Base-by-base conservation (phyloP, 257 asterid species). In the Solanum stenotomum region DNA sequence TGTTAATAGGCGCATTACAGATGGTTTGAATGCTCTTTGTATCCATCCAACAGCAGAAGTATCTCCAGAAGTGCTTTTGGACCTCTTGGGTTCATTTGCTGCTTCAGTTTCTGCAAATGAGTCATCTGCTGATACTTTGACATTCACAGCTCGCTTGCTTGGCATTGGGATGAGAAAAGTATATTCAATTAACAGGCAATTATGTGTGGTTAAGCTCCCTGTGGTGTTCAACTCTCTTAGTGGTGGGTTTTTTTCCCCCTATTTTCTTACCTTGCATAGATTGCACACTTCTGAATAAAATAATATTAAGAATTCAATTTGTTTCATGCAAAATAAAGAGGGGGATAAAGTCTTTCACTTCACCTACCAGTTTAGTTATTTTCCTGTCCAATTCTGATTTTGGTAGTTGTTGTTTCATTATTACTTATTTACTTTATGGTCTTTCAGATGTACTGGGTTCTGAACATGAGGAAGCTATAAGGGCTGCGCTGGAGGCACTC, bases 171-270 rank as follows among this genome's bases (percentile, higher is more conserved):
- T 97, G 95, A 94, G 87, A 90, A 90, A 90, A 90, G 95, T 97
- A 59, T 94, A 91, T 90, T 90, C 92, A 13, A 91, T 94, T 61
- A 91, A 95, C 91, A 91, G 95, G 91, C 89, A 94, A 87, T 91
- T 94, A 37, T 97, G 99, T 89, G 96, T 95, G 85, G 93, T 91
- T 87, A 96, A 96, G 95, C 98, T 97, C 83, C 98, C 99, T 59
- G 86, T 95, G 46, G 83, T 97, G 35, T 92, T 95, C 90, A 96
- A 49, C 91, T 93, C 94, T 8, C 95, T 97, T 52, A 92, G 92
- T 92, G 99, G 99, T 97, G 72, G 79, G 87, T 86, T 49, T 34
- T 89, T 89, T 22, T 6, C 2, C 71, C 71, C 33, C 67, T 46
- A 31, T 33, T 87, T 33, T 52, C 63, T 82, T 84, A 42, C 85